Percentiles rank a stretch among this genome's conserved stretches.
Conservation (phyloP, 805 yeast species). For the Candida endomychidarum region DNA sequence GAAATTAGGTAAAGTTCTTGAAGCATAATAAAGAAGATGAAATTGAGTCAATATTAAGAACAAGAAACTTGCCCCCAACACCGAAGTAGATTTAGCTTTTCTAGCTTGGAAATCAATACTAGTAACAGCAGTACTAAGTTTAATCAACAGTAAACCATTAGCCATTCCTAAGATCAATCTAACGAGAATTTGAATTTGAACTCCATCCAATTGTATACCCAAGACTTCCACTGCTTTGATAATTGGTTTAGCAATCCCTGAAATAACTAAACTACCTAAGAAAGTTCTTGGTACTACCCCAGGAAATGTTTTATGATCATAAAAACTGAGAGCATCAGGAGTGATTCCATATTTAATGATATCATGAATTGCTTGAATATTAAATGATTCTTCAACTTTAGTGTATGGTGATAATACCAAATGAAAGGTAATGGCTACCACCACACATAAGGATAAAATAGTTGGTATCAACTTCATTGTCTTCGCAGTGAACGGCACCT, state of each 20-base stretch:
- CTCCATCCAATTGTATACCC: constrained; percentile 21
- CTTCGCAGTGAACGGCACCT: too few relatives aligned
- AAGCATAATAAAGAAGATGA: constrained; percentile 75
- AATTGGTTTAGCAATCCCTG: constrained; percentile 44
- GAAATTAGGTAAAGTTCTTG: constrained; percentile 87
- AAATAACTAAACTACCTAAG: constrained; percentile 62
- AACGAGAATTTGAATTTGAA: constrained; percentile 52
- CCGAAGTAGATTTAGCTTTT: constrained; percentile 17
- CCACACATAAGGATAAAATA: not conserved
- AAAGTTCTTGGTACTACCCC: constrained; percentile 90
- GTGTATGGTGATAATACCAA: constrained; percentile 71
- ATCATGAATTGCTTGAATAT: constrained; percentile 86
- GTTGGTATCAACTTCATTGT: not conserved
- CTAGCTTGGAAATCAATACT: constrained; percentile 23
- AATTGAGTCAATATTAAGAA: constrained; percentile 67
- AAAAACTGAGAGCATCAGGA: constrained; percentile 37
- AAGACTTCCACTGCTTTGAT: constrained; percentile 16
- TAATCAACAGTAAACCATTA: constrained; percentile 55
- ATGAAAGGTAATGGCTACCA: constrained; percentile 25
- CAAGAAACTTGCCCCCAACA: constrained; percentile 56
- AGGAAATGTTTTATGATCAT: constrained; percentile 78
- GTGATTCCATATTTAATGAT: constrained; percentile 60
- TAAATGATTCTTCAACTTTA: constrained; percentile 93
- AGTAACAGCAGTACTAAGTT: constrained; percentile 43
- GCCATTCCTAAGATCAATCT: constrained; percentile 63